Evolutionary conservation across 768 basidiomycete genomes (phyloP).

Genomic region (Pleurotus eryngii): DNA sequence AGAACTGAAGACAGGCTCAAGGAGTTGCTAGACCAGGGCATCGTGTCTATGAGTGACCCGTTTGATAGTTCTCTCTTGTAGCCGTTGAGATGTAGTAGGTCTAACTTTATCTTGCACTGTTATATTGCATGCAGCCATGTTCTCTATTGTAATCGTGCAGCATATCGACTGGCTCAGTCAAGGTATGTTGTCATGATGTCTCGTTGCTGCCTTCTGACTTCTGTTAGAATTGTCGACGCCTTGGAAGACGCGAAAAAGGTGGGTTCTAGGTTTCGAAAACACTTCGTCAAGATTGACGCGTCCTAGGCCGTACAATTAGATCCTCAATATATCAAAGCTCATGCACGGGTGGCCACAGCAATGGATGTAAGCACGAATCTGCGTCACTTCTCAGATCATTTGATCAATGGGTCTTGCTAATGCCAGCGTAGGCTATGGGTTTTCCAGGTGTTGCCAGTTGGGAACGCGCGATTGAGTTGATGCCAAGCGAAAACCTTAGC

Average conservation of each 20-base stretch:
- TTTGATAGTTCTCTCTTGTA: not conserved
- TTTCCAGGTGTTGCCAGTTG: constrained; percentile 21
- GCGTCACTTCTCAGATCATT: no score
- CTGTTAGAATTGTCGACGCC: constrained; percentile 24
- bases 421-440: constrained; percentile 18
- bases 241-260: constrained; percentile 28
- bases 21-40: not conserved
- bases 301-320: constrained; percentile 36
- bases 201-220: not conserved
- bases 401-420: no score
- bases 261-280: no score
- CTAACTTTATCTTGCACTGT: no score
- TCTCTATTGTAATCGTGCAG: constrained; percentile 17
- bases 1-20: not conserved
- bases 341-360: constrained; percentile 36
- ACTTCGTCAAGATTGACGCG: not conserved
- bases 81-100: not conserved
- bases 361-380: constrained; percentile 17
- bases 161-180: constrained; percentile 13
- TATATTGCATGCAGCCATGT: no score
- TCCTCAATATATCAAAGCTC: constrained; percentile 38
- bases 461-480: constrained; percentile 27
- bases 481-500: constrained; percentile 18
- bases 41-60: not conserved
- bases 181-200: constrained; percentile 2